phyloP scores from a whole-genome alignment of 2,329 filamentous ascomycete genomes.

The Penicillium sp. region DNA sequence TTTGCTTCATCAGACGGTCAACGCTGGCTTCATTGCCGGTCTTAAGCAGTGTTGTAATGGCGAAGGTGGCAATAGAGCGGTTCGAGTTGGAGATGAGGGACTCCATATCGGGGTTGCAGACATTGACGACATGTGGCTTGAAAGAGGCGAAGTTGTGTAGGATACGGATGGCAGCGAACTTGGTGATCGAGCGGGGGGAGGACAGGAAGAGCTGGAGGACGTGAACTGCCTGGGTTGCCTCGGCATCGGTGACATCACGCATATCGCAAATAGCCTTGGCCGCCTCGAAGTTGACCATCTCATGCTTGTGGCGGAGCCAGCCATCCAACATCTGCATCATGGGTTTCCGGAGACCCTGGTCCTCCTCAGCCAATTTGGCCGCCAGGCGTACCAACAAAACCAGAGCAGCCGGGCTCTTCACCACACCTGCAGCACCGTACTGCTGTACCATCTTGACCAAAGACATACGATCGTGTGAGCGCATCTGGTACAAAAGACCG shows the following conservation, averaged over 20 bases:
- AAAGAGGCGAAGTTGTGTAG: constrained; percentile 95
- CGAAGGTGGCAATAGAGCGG: constrained; percentile 95
- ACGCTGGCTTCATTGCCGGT: constrained; percentile 97
- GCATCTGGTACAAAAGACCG: constrained; percentile 95
- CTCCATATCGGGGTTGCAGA: constrained; percentile 97
- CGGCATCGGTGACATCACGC: constrained; percentile 85
- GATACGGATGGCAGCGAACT: constrained; percentile 95
- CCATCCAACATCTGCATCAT: constrained; percentile 97
- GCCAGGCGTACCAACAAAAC: constrained; percentile 91
- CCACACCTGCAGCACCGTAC: constrained; percentile 83
- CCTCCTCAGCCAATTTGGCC: constrained; percentile 90
- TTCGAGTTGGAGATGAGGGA: constrained; percentile 95
- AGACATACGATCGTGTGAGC: constrained; percentile 95
- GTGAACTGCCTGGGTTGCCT: constrained; percentile 89
- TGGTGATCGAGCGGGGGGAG: constrained; percentile 90
- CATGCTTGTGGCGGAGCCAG: constrained; percentile 97
- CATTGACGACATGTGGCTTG: constrained; percentile 87
- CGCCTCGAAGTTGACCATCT: constrained; percentile 99
- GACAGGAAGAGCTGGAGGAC: constrained; percentile 95
- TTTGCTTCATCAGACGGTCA: constrained; percentile 97
- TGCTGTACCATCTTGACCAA: constrained; percentile 99
- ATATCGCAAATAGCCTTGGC: constrained; percentile 97
- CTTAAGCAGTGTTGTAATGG: constrained; percentile 96
- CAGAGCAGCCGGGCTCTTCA: constrained; percentile 91
- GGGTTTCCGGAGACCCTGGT: constrained; percentile 79